Evolutionary conservation across 106 monocot genomes (phyloP), one percentile per base, ranked within the genome.

Genomic region (Dioscorea alata): DNA sequence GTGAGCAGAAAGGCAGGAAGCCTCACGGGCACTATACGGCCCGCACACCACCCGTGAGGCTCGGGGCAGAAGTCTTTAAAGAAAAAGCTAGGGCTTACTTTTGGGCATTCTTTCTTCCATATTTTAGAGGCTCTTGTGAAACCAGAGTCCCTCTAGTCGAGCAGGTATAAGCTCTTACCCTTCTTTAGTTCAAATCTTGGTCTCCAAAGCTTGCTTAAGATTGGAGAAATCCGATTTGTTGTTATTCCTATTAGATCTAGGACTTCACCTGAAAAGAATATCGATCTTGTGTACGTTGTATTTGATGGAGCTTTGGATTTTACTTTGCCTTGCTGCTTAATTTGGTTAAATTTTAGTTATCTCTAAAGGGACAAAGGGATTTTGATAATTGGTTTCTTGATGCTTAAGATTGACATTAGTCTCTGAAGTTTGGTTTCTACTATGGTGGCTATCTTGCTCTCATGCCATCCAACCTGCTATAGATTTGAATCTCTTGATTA

Each of bases 51-150:
- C n/a, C n/a, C n/a, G n/a, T n/a, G n/a, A n/a, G n/a, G n/a, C n/a
- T n/a, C n/a, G n/a, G n/a, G n/a, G n/a, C n/a, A n/a, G n/a, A n/a
- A n/a, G n/a, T n/a, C n/a, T n/a, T n/a, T n/a, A n/a, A n/a, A n/a
- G n/a, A n/a, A n/a, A n/a, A n/a, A n/a, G n/a, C n/a, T n/a, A n/a
- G n/a, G n/a, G n/a, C n/a, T n/a, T n/a, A n/a, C n/a, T n/a, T n/a
- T n/a, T n/a, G n/a, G n/a, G n/a, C n/a, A n/a, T n/a, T n/a, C n/a
- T n/a, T n/a, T n/a, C n/a, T n/a, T n/a, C n/a, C n/a, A n/a, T n/a
- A n/a, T n/a, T n/a, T n/a, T n/a, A n/a, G n/a, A n/a, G 88, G 78
- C 62, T 84, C 81, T 13, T 78, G 75, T 2, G 78, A 81, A 32
- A 75, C 64, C 20, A 74, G 83, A 72, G 75, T 84, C 61, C 78